Conservation (phyloP, 2,329 filamentous ascomycete genomes). For the Colletotrichum tamarilloi region DNA sequence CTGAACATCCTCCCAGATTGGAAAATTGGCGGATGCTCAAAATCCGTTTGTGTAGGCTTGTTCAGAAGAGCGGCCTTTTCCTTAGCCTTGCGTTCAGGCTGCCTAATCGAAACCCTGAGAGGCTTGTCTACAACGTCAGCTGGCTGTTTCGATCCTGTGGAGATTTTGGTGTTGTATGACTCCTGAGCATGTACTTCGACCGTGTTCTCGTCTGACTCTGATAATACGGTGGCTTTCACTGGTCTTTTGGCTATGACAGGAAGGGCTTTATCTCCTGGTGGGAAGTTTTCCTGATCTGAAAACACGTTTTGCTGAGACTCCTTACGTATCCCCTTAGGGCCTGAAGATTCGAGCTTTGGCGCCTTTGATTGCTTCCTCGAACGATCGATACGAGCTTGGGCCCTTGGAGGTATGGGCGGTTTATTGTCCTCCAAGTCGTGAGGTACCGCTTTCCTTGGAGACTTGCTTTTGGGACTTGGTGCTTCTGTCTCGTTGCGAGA, state of each 20-base stretch:
- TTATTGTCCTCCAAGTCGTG: not conserved
- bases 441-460: not conserved
- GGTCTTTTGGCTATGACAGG: not conserved
- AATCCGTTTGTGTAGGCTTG: not conserved
- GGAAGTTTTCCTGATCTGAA: not conserved
- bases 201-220: not conserved
- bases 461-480: conserved; percentile 1
- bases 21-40: conserved; percentile 5
- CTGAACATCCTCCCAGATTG: conserved; percentile 6
- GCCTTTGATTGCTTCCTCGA: not conserved
- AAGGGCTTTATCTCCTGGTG: not conserved
- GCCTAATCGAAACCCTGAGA: conserved; percentile 20
- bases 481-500: not conserved
- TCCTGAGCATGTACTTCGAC: not conserved
- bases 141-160: not conserved
- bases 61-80: conserved; percentile 22
- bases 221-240: not conserved
- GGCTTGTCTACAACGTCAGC: not conserved
- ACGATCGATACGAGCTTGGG: conserved; percentile 12
- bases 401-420: conserved; percentile 17
- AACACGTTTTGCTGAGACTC: not conserved
- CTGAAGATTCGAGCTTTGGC: not conserved
- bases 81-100: conserved; percentile 38
- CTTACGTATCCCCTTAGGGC: not conserved
- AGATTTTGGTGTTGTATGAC: not conserved